Evolutionary conservation across 768 basidiomycete genomes (phyloP).

Genomic region (Lenzites betulinus): DNA sequence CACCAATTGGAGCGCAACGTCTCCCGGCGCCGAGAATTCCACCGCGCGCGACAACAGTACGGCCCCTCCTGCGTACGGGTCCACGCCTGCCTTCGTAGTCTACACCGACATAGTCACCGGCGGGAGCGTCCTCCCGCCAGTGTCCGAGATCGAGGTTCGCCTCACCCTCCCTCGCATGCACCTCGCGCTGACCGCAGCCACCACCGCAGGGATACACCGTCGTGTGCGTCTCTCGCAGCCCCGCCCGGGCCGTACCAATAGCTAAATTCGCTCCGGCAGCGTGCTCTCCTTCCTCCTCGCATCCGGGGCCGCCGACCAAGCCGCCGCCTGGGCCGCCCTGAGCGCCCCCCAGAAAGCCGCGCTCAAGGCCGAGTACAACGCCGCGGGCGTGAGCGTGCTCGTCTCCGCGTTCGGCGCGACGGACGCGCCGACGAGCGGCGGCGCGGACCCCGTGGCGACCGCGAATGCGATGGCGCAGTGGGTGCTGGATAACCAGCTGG

Average conservation of each 20-base stretch:
- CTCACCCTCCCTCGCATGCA: not conserved
- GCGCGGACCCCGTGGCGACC: slow-evolving; percentile 32
- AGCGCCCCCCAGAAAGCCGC: slow-evolving; percentile 13
- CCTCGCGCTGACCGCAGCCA: not conserved
- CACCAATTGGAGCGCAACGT: not conserved
- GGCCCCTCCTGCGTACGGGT: too few species aligned
- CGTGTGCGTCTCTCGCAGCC: not conserved
- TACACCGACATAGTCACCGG: slow-evolving; percentile 11
- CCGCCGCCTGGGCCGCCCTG: slow-evolving; percentile 5
- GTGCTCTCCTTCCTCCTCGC: slow-evolving; percentile 16
- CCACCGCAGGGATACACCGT: slow-evolving; percentile 15
- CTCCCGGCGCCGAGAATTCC: not conserved
- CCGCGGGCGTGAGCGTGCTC: slow-evolving; percentile 25
- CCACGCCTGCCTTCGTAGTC: slow-evolving; percentile 13
- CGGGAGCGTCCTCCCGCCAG: slow-evolving; percentile 11
- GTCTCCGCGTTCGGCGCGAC: slow-evolving; percentile 27
- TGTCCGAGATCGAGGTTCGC: slow-evolving; percentile 10
- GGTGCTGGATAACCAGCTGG: slow-evolving; percentile 34
- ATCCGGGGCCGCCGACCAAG: slow-evolving; percentile 15
- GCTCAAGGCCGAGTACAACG: slow-evolving; percentile 26
- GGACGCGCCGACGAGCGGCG: slow-evolving; percentile 33
- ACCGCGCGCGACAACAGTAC: not conserved
- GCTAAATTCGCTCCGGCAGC: not conserved
- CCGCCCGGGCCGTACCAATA: not conserved
- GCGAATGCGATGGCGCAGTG: slow-evolving; percentile 38